phyloP scores from a whole-genome alignment of 2,329 filamentous ascomycete species.

The Aspergillus alliaceus region DNA sequence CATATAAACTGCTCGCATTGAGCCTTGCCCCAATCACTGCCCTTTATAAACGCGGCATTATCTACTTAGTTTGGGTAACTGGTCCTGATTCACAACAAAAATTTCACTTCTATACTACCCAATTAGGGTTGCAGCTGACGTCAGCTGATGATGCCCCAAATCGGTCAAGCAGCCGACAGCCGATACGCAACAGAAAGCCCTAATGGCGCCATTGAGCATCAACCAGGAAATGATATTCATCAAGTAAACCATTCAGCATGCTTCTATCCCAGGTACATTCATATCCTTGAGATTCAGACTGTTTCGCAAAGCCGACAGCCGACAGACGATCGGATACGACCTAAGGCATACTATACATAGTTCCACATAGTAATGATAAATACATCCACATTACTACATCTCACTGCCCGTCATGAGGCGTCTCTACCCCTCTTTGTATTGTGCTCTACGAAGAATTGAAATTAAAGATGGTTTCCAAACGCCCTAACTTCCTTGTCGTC shows the following conservation, averaged over 20 bases:
- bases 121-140: slow-evolving; percentile 4
- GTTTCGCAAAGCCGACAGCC: slow-evolving; percentile 15
- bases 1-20: no score
- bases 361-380: not conserved
- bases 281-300: not conserved
- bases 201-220: slow-evolving; percentile 3
- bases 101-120: no score
- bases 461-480: slow-evolving; percentile 36
- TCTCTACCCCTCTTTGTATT: no score
- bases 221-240: not conserved
- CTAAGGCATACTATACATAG: no score
- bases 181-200: slow-evolving; percentile 3
- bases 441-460: not conserved
- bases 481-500: slow-evolving; percentile 61
- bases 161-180: slow-evolving; percentile 12
- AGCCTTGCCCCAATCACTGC: no score
- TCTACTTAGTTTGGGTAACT: no score
- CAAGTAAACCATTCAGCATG: not conserved
- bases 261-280: not conserved
- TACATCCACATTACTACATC: not conserved
- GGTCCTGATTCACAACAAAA: no score
- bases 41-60: no score
- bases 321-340: slow-evolving; percentile 9
- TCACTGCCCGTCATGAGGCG: not conserved
- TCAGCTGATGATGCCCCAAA: slow-evolving; percentile 4